Conservation (phyloP, 2,329 filamentous ascomycete species). For the Ceratocystis variospora region DNA sequence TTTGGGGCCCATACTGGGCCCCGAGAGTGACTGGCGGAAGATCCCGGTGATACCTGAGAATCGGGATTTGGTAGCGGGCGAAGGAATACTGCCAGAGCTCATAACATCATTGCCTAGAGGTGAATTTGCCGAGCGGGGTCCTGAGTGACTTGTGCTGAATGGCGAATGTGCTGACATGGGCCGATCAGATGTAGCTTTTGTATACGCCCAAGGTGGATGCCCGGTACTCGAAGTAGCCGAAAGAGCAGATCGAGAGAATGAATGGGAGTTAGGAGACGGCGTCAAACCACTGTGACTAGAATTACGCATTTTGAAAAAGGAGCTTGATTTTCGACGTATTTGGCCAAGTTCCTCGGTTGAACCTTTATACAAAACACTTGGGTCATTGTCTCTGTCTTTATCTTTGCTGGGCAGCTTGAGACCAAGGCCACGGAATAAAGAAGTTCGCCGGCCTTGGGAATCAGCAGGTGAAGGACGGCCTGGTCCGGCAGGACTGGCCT, state of each 20-base stretch:
- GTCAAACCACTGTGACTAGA: neutral
- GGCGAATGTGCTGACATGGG: neutral
- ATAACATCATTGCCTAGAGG: constrained; percentile 13
- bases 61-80: constrained; percentile 6
- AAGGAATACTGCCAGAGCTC: constrained; percentile 12
- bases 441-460: constrained; percentile 1
- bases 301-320: constrained; percentile 11
- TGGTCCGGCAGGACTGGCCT: neutral
- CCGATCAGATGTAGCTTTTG: neutral
- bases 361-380: neutral
- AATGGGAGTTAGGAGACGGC: neutral
- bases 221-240: neutral
- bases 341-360: neutral
- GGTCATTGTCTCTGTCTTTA: neutral
- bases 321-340: constrained; percentile 4
- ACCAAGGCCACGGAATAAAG: constrained; percentile 5
- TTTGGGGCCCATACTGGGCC: neutral
- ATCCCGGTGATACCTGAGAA: constrained; percentile 10
- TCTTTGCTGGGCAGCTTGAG: constrained; percentile 6
- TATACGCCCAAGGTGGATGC: neutral
- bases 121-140: constrained; percentile 12
- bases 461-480: neutral
- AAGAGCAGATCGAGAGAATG: neutral
- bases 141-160: neutral
- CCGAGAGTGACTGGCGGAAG: constrained; percentile 11